phyloP scores from a whole-genome alignment of 306 rosid genomes.

The Carpinus viminea region DNA sequence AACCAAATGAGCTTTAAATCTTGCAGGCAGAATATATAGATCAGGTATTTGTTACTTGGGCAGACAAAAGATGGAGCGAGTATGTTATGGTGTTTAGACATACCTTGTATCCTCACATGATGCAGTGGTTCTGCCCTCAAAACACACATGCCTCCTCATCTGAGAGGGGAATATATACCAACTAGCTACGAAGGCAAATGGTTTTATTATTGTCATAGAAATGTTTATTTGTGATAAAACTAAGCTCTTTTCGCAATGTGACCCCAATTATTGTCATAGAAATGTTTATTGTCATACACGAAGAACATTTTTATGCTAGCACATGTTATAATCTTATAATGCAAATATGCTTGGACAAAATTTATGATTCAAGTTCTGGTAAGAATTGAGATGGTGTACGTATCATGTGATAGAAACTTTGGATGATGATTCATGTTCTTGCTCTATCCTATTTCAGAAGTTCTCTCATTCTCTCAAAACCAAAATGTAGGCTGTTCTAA shows the following conservation, averaged over 20 bases:
- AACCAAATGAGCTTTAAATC: conserved; percentile 20
- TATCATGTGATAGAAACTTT: background rate
- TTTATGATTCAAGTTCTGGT: background rate
- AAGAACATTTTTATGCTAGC: background rate
- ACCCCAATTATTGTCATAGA: too few relatives aligned
- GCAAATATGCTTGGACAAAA: background rate
- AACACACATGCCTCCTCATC: background rate
- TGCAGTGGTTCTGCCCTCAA: too few relatives aligned
- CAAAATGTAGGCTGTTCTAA: background rate
- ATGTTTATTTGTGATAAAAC: background rate
- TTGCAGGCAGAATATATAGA: conserved; percentile 13
- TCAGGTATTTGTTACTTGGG: conserved; percentile 28
- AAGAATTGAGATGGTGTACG: background rate
- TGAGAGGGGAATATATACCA: background rate
- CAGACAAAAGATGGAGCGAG: background rate
- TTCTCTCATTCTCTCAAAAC: background rate
- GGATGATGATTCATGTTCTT: background rate
- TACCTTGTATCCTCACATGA: background rate
- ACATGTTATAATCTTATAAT: background rate
- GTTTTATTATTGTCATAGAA: background rate
- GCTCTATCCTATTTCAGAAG: background rate
- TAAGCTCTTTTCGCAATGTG: background rate
- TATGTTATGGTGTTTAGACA: background rate
- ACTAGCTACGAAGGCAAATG: background rate
- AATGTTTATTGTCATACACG: background rate